A percentile compares a stretch with the other conserved stretches of the same genome.
Evolutionary conservation across 2,329 filamentous ascomycete species (phyloP).

Genomic region (Zasmidium angulare): DNA sequence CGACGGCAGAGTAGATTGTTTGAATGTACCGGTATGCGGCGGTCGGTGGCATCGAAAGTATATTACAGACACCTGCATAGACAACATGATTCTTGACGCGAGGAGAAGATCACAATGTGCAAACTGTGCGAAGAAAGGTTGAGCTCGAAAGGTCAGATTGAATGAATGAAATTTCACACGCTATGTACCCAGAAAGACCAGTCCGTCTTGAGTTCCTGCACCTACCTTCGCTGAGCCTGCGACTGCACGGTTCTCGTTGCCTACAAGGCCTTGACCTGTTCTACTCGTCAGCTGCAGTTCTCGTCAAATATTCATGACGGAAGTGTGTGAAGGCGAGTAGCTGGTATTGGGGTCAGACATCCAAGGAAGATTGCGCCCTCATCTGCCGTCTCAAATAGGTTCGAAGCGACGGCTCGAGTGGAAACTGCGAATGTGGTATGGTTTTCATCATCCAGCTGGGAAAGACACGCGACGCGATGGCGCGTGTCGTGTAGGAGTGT

Average conservation of each 20-base stretch:
- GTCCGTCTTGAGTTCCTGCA: too few species aligned
- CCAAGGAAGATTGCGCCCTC: conserved; percentile 43
- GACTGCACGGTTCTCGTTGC: too few species aligned
- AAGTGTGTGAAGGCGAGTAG: neutral
- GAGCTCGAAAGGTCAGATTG: too few species aligned
- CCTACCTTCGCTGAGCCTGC: too few species aligned
- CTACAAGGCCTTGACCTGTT: neutral
- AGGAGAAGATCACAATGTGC: too few species aligned
- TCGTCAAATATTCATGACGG: neutral
- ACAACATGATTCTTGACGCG: neutral
- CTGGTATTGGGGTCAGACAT: conserved; percentile 36
- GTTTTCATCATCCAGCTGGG: conserved; percentile 35
- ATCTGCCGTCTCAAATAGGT: conserved; percentile 40
- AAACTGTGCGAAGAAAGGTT: too few species aligned
- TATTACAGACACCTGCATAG: neutral
- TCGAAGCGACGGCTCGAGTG: conserved; percentile 57
- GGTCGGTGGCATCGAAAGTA: neutral
- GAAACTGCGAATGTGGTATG: conserved; percentile 84
- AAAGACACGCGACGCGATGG: conserved; percentile 2
- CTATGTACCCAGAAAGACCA: too few species aligned
- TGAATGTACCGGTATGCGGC: conserved; percentile 9
- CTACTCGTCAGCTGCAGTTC: conserved; percentile 1
- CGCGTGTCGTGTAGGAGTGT: conserved; percentile 7
- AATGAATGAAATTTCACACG: too few species aligned
- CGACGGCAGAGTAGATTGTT: conserved; percentile 8